Percentiles rank a stretch among this genome's conserved stretches.
Conservation (phyloP, 345 rosid genomes). For the Aquilaria yunnanensis region DNA sequence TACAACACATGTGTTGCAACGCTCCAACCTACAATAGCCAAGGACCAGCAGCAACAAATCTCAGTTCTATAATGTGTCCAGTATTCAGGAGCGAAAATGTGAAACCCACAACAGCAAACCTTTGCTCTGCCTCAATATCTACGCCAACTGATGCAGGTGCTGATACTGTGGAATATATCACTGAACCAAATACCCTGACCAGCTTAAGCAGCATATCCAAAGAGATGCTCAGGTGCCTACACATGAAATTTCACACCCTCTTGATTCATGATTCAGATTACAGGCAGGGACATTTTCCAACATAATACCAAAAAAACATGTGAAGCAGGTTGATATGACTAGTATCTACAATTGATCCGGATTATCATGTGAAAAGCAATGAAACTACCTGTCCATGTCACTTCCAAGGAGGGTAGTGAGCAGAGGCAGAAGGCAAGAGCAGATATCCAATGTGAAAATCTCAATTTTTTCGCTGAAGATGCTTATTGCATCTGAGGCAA, state of each 20-base stretch:
- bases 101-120: constrained; percentile 31
- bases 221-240: constrained; percentile 78
- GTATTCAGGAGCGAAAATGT: neutral
- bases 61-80: neutral
- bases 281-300: neutral
- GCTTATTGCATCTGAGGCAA: constrained; percentile 74
- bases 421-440: constrained; percentile 84
- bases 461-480: constrained; percentile 62
- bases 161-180: constrained; percentile 71
- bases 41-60: constrained; percentile 2
- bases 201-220: constrained; percentile 87
- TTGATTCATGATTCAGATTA: neutral
- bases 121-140: constrained; percentile 96
- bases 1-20: constrained; percentile 73
- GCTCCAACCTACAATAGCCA: constrained; percentile 51
- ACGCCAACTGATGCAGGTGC: constrained; percentile 88
- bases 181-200: constrained; percentile 71
- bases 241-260: constrained; percentile 13
- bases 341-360: too few relatives aligned
- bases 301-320: too few relatives aligned
- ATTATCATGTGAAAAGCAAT: too few relatives aligned
- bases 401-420: constrained; percentile 70
- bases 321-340: too few relatives aligned
- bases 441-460: constrained; percentile 67
- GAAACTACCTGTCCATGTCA: constrained; percentile 70